Evolutionary conservation across 2,329 filamentous ascomycete genomes (phyloP), one percentile per base, ranked within the genome.

Genomic region (Aspergillus felis): DNA sequence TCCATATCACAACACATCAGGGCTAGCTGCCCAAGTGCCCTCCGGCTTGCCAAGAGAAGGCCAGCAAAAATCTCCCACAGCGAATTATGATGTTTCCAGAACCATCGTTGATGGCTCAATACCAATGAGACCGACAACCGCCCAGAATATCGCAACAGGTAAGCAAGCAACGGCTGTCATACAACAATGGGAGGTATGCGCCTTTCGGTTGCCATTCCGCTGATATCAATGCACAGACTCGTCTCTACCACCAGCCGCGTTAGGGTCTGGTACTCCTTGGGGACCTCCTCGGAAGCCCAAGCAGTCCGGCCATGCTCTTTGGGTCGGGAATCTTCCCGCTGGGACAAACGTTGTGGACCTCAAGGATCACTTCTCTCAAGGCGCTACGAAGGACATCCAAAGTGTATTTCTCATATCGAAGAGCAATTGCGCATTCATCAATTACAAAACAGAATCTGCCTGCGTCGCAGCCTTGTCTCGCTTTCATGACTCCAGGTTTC

Each of bases 341-440:
- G 89, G 91, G 51, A 89, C 92, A 0, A 87, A 87, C 44, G 81
- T 97, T 12, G 87, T 91, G 74, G 89, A 84, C 57, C 78, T 97
- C n/a, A 96, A 97, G 53, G 86, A 94, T 58, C 90, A 97, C 71
- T 94, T 97, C 57, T 95, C 90, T 60, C 86, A 85, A 61, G 88
- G 92, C 63, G 87, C 91, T 0, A 83, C 82, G 0, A 84, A 81
- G 46, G 84, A 92, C 1, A 85, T 97, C 24, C 90, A 96, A 71
- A 96, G 92, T 50, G 79, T 97, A 0, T 97, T 97, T 64, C 78
- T 97, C 38, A 97, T 97, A 44, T 93, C 92, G 0, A 97, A 97
- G 73, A 97, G 92, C 72, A 97, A 97, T 70, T 97, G 93, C 69
- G 93, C 92, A 0, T 97, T 97, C 77, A 91, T 96, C 63, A 97